Base-by-base conservation (phyloP, 768 basidiomycete genomes). In the Epithele typhae region DNA sequence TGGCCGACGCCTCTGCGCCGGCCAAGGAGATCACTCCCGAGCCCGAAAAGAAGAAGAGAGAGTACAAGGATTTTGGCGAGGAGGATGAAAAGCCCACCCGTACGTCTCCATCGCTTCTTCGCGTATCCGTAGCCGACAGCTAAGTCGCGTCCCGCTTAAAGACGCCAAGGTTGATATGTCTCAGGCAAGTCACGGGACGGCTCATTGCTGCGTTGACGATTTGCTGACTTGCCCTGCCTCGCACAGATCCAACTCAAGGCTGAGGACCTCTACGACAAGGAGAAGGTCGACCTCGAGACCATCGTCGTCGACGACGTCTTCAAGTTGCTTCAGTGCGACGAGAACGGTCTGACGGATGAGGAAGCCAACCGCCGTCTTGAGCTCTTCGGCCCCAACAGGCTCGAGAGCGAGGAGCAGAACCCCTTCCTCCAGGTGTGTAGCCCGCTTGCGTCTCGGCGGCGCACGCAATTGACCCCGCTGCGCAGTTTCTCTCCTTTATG, bases 211-310 rank as follows among this genome's bases (percentile, higher is more conserved):
- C 24, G 25, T 25, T 44, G 40, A 23, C 30, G n/a, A 22, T n/a
- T 19, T 37, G 15, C 17, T 11, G n/a, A 17, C 12, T 21, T 36
- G 8, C 32, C n/a, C 27, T n/a, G n/a, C 22, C n/a, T 23, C 32
- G 43, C 45, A 14, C 45, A 75, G 80, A 93, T 94, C 51, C 87
- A 92, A 68, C 77, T 94, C 58, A 92, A 84, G 66, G 90, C 91
- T 3, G 92, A 93, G 68, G 92, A 94, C 66, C 70, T 93, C 40
- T 97, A 96, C 66, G 93, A 96, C 70, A 95, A 95, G 74, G 95
- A 98, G 71, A 98, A 98, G 75, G 95, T 98, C 69, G 95, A 98
- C 69, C 76, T 98, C 49, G 95, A 97, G 75, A 94, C 92, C 18
- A 86, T 98, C 58, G 86, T 91, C 54, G 87, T 98, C 65, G 92